Evolutionary conservation across 1,284 basidiomycete species (phyloP), one percentile per base, ranked within the genome.

Genomic region (Spongiforma sp.): DNA sequence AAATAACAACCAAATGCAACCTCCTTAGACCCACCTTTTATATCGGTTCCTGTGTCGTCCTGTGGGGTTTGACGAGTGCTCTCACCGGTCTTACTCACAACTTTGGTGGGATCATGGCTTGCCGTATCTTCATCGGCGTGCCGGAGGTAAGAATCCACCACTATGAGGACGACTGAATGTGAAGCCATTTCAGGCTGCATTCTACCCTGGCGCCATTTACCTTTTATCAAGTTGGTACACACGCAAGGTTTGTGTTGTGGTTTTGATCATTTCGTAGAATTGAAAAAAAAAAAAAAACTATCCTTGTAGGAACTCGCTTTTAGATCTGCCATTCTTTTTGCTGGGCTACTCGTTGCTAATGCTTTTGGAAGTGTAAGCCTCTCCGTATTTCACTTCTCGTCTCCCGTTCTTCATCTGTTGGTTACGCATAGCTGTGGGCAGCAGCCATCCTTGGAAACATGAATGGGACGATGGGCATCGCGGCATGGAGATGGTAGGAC

Each of bases 401-500:
- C 33, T 34, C 14, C 24, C 24, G 32, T 26, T 24, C 24, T 24
- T 56, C 33, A 56, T 15, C 28, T 26, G 14, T 26, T 21, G 14
- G 17, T 21, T 39, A 1, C 7, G 28, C n/a, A 7, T 21, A 56
- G 55, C 30, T 56, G 26, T 56, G 34, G 36, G 89, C 90, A 3
- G 89, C 89, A 26, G 90, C 89, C 4, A 89, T 93, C 60, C 80
- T 93, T 19, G 79, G 82, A 14, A 83, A 80, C 34, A 89, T 93
- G 90, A 83, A 93, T 64, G 90, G 89, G 1, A 83, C 79, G 60
- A 78, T 83, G 8, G 90, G 90, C 2, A 86, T 91, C 52, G 76
- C 86, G 26, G 91, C 89, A 2, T 94, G 91, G 91, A 78, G 86
- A 75, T 91, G 88, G 88, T 86, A 65, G 64, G 81, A 5, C n/a